Percentiles rank a stretch among this genome's conserved stretches.
These are phyloP conservation scores for Diaporthe sp. DNA, from an alignment of 2,329 filamentous ascomycete genomes.

Conservation along the genomic window DNA sequence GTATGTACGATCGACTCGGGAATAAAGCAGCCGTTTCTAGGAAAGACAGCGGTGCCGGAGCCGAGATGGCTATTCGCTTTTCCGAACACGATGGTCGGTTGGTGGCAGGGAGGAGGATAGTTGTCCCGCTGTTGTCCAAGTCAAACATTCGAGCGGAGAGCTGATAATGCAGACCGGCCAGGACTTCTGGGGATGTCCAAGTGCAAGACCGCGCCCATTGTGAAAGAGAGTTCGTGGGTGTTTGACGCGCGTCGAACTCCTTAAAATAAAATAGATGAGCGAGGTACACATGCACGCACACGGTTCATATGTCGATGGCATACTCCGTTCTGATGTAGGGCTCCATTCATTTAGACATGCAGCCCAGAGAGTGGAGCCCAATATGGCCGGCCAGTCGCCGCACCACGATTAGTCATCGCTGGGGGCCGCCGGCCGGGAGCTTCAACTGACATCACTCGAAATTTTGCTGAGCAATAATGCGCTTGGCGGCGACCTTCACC, in stretches of 20 bases:
- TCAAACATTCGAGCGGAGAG: neutral
- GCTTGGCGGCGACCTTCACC: neutral
- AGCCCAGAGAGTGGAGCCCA: conserved; percentile 21
- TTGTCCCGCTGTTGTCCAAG: neutral
- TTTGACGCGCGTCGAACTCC: neutral
- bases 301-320: neutral
- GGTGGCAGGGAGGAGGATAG: neutral
- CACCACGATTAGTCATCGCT: conserved; percentile 15
- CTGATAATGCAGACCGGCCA: neutral
- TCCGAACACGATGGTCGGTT: neutral
- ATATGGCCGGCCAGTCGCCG: conserved; percentile 21
- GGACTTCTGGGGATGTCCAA: neutral
- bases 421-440: neutral
- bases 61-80: conserved; percentile 21
- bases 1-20: neutral
- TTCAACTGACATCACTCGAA: conserved; percentile 32
- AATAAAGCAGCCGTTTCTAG: neutral
- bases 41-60: neutral
- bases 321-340: neutral
- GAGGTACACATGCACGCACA: neutral
- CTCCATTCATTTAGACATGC: conserved; percentile 18
- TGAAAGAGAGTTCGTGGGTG: neutral
- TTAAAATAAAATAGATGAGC: neutral
- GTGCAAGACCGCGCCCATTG: neutral
- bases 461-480: conserved; percentile 24